A percentile compares a stretch with the other conserved stretches of the same genome.
These are phyloP conservation scores for Apiospora koreana DNA, from an alignment of 2,329 filamentous ascomycete genomes.

Conservation along the genomic window DNA sequence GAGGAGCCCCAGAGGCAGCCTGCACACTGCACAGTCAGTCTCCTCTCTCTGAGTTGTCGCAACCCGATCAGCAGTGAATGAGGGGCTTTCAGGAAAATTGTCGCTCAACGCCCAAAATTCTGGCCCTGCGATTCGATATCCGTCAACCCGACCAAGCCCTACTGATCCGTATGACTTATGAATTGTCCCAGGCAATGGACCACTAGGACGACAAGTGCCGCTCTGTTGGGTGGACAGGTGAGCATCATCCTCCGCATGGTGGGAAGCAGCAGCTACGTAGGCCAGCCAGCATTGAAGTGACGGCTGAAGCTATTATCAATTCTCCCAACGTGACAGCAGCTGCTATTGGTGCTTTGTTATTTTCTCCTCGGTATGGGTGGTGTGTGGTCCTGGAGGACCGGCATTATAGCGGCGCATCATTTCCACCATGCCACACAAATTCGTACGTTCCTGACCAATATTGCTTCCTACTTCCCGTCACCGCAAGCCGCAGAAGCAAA, in stretches of 20 bases:
- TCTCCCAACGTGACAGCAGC: background rate
- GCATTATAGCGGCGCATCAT: slow-evolving; percentile 9
- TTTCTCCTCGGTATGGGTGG: background rate
- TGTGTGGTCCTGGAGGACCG: background rate
- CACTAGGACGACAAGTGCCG: background rate
- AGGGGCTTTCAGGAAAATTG: background rate
- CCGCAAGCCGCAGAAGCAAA: slow-evolving; percentile 4
- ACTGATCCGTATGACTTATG: background rate
- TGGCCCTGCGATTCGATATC: background rate
- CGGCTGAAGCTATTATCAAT: background rate
- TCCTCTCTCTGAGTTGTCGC: background rate
- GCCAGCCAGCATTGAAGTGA: background rate
- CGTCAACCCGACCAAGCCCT: background rate
- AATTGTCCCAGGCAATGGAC: background rate
- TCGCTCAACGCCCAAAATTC: background rate
- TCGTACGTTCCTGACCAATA: background rate
- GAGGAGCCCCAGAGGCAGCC: background rate
- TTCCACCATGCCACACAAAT: slow-evolving; percentile 9
- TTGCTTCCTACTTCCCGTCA: background rate
- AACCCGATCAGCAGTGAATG: background rate
- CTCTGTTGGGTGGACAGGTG: background rate
- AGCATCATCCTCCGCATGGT: background rate
- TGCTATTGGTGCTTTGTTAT: background rate
- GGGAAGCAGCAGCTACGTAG: slow-evolving; percentile 3
- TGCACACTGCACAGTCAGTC: background rate